Base-by-base conservation (phyloP, 1,284 basidiomycete species). In the Marasmius sp. region DNA sequence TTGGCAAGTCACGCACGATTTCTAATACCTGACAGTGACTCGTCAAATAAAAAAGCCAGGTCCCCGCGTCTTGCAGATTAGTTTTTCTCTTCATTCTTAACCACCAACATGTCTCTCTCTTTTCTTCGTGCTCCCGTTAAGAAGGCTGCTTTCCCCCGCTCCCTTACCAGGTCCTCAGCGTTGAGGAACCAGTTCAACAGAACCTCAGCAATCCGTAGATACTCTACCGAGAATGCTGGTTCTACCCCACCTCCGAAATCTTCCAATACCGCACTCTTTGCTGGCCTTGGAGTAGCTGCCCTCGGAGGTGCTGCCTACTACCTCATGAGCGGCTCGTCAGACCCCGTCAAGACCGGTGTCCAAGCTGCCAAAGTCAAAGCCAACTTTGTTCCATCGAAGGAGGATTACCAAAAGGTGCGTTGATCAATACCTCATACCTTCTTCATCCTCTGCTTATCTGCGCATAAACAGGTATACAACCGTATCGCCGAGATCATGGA, bases 401-500 rank as follows among this genome's bases (percentile, higher is more conserved):
- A 86, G 57, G 94, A 95, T 73, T 96, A 95, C 73, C 89, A 94
- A 75, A 94, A 95, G 85, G 90, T 88, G 45, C n/a, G 69, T 51
- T 12, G n/a, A 18, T 53, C 16, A 55, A 18, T 48, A 18, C 54
- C n/a, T 12, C 43, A 36, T 33, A 14, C 2, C 18, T 33, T 59
- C 48, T 33, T 43, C 49, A 43, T 53, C 14, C 27, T 34, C 38
- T 43, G 52, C 22, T 16, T 43, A 39, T 54, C 38, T 60, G 43
- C 61, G 58, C 56, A 58, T 58, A 52, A 27, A 0, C 65, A 92
- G 90, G 93, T 97, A 20, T 97, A 97, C 83, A 92, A 96, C 78
- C 83, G 77, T 63, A 88, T 97, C 73, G 90, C 91, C 33, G 87
- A 91, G 33, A 70, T 86, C 27, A 74, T 96, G 36, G 93, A 95